Evolutionary conservation across 2,329 filamentous ascomycete genomes (phyloP), one percentile per base, ranked within the genome.

Genomic region (Huntiella savannae): DNA sequence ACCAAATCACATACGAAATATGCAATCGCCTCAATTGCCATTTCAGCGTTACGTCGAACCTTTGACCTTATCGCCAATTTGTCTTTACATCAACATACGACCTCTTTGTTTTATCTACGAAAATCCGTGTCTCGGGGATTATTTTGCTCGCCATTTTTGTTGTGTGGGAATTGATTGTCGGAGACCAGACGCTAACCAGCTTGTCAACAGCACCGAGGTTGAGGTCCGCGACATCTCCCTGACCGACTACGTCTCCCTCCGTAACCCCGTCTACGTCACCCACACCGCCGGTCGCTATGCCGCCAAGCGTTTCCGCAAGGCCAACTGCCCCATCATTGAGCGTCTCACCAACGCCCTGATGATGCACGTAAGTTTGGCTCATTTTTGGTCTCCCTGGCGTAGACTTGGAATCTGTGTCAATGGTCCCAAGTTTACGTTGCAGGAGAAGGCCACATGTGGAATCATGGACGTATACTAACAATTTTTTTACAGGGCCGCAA

Each of bases 251-350:
- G 91, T 98, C 69, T 91, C 95, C 72, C 94, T 98, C 76, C 86
- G 91, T 68, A 80, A 87, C 59, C 91, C 91, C 61, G 91, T 96
- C 75, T 98, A 96, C 75, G 79, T 95, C 71, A 86, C 91, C 66
- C 91, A 98, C 79, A 93, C 87, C 57, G 91, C 92, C 63, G 91
- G 91, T 66, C 85, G 87, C 66, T 98, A 94, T 79, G 91, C 91
- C 65, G 78, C 81, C 72, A 98, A 98, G 86, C 82, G 92, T 65
- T 98, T 98, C 85, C 84, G 91, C 76, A 98, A 98, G 82, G 91
- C 92, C 67, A 92, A 96, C 79, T 98, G 91, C 84, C 91, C 91
- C 62, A 96, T 98, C 80, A 95, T 98, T 66, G 91, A 98, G 83
- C 88, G 91, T 68, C 81, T 98, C 61, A 98, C 91, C 77, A 98